These are phyloP conservation scores for Colletotrichum orchidophilum DNA, from an alignment of 2,329 filamentous ascomycete species.

Conservation along the genomic window DNA sequence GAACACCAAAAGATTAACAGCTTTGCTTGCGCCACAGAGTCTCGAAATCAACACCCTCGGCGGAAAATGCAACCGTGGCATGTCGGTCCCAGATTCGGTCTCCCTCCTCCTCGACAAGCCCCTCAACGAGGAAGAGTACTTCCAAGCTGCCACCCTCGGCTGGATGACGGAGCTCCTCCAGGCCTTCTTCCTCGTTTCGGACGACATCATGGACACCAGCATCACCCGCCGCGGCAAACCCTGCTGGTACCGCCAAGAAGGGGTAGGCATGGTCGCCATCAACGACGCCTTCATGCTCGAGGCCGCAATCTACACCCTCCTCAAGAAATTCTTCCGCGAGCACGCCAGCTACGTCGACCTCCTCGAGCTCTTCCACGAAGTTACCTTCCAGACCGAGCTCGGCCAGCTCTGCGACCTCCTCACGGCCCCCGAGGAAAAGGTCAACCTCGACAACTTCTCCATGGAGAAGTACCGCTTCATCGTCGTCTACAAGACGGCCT, in stretches of 20 bases:
- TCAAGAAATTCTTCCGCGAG: conserved; percentile 92
- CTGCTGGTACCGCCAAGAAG: conserved; percentile 93
- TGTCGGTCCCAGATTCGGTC: conserved; percentile 94
- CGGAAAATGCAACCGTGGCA: conserved; percentile 98
- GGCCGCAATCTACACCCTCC: conserved; percentile 85
- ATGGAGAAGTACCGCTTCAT: conserved; percentile 97
- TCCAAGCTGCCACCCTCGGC: conserved; percentile 85
- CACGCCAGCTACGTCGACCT: conserved; percentile 92
- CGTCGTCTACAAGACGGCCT: conserved; percentile 99
- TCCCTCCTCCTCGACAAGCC: conserved; percentile 78
- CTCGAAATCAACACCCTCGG: conserved; percentile 88
- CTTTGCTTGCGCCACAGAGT: conserved; percentile 60
- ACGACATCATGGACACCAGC: conserved; percentile 98
- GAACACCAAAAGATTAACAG: background rate
- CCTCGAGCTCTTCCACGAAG: conserved; percentile 95
- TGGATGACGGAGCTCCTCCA: conserved; percentile 99
- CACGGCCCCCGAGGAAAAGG: conserved; percentile 92
- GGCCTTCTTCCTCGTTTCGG: conserved; percentile 97
- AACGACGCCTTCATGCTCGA: conserved; percentile 99
- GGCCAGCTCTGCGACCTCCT: conserved; percentile 95
- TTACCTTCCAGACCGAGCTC: conserved; percentile 91
- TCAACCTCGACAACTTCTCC: conserved; percentile 95
- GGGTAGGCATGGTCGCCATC: conserved; percentile 95
- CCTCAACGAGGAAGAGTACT: conserved; percentile 85
- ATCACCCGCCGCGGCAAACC: conserved; percentile 94